Conservation (phyloP, 1,284 basidiomycete species). For the Blastosporella zonata region DNA sequence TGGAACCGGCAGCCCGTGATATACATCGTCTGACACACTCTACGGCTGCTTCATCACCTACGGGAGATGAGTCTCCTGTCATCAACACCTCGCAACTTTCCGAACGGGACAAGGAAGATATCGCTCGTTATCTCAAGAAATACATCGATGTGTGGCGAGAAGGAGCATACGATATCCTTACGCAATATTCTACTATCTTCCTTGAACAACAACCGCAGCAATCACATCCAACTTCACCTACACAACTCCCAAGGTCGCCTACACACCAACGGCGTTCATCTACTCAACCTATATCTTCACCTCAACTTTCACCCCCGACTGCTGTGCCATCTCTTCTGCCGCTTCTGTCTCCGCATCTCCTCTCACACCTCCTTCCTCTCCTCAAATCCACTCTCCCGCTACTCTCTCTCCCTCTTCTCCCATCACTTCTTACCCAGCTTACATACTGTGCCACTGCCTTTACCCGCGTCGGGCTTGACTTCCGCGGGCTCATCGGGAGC, state of each 20-base stretch:
- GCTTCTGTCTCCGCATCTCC: conserved; percentile 48
- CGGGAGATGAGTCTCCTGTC: conserved; percentile 5
- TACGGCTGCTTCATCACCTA: not conserved
- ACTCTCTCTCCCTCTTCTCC: conserved; percentile 59
- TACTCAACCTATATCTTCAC: conserved; percentile 21
- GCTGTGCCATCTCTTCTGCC: conserved; percentile 44
- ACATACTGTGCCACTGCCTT: conserved; percentile 93
- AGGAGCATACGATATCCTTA: conserved; percentile 87
- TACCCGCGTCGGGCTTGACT: conserved; percentile 87
- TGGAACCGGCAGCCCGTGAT: conserved; percentile 30
- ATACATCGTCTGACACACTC: conserved; percentile 23
- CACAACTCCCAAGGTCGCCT: conserved; percentile 12
- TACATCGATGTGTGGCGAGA: conserved; percentile 93
- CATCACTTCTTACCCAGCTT: conserved; percentile 86
- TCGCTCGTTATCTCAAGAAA: conserved; percentile 75
- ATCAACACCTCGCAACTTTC: conserved; percentile 24
- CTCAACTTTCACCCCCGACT: conserved; percentile 11
- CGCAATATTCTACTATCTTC: conserved; percentile 89
- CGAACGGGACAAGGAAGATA: conserved; percentile 62
- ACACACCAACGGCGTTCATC: conserved; percentile 19
- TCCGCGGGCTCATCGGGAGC: conserved; percentile 61
- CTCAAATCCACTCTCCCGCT: conserved; percentile 57
- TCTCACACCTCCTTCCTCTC: conserved; percentile 58
- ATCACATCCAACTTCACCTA: conserved; percentile 16
- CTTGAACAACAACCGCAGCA: conserved; percentile 51